Evolutionary conservation across 495 filamentous ascomycete genomes (phyloP), one percentile per base, ranked within the genome.

Genomic region (Hyaloscypha variabilis): DNA sequence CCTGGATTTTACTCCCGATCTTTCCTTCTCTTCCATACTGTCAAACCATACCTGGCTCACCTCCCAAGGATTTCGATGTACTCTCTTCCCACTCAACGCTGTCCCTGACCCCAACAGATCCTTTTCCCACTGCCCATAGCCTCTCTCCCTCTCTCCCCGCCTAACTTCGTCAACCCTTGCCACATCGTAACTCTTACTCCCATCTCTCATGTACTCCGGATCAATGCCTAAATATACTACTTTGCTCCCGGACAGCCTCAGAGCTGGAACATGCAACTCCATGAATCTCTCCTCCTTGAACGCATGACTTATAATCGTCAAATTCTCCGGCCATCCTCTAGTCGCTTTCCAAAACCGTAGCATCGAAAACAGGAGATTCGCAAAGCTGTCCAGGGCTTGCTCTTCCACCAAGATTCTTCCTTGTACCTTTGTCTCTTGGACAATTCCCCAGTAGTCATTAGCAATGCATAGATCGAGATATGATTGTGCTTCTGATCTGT

Each of bases 361-460:
- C 10, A 93, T 69, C 3, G 89, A 89, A 68, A 93, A 91, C 23
- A 94, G 73, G 14, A 94, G 76, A 67, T 95, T 96, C 63, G 89
- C 85, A 70, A 90, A 92, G 4, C 89, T 93, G 68, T 96, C 92
- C n/a, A 90, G 83, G 0, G 92, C 90, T 58, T 82, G 78, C 13
- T 83, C 77, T 70, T 95, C 92, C 6, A 85, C 71, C 8, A 81
- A 71, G 49, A 88, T 76, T 46, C 77, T 67, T 23, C 77, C 61
- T 31, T 24, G 52, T 19, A 55, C 14, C 1, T 24, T 3, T 2
- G 69, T 55, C 8, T 58, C 36, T 39, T 30, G 21, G 70, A 86
- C 79, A 11, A 80, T 58, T 24, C 62, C 65, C 62, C 79, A 83
- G 42, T 74, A 80, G 8, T 62, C 60, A 68, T 82, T 78, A 19